Conservation (phyloP, 371 early-diverging fungal species). For the Rhizopus delemar region DNA sequence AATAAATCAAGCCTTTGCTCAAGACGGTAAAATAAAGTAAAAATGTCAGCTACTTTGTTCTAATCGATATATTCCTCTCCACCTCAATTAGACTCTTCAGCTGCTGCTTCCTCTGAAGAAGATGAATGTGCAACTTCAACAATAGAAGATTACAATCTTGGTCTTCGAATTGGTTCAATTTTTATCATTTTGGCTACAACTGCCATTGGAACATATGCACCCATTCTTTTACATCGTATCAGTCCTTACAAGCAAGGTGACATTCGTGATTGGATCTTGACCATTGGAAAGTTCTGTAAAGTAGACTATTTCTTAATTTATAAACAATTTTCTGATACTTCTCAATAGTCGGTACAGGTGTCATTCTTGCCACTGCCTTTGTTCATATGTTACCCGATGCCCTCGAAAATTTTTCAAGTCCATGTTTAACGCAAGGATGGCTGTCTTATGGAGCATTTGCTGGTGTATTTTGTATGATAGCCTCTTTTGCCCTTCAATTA, state of each 20-base stretch:
- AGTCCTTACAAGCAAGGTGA: conserved; percentile 28
- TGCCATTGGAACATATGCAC: conserved; percentile 34
- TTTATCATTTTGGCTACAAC: conserved; percentile 27
- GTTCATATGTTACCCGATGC: conserved; percentile 53
- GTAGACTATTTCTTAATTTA: background rate
- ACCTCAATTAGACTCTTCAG: conserved; percentile 1
- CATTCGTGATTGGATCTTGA: conserved; percentile 38
- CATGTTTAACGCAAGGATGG: conserved; percentile 41
- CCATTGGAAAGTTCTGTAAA: conserved; percentile 52
- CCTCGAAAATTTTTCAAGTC: conserved; percentile 38
- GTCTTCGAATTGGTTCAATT: conserved; percentile 36
- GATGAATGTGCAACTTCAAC: conserved; percentile 29
- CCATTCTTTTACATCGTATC: conserved; percentile 38
- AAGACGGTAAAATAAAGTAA: background rate
- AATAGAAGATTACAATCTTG: conserved; percentile 36
- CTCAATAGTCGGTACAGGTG: conserved; percentile 44
- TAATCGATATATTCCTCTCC: background rate
- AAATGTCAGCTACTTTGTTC: background rate
- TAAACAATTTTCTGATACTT: background rate
- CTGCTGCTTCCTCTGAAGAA: background rate
- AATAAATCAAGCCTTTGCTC: conserved; percentile 4
- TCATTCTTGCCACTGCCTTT: conserved; percentile 50
- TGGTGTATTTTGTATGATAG: conserved; percentile 50
- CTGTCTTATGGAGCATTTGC: conserved; percentile 43
- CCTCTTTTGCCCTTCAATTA: conserved; percentile 47